These are phyloP conservation scores for Coffea eugenioides DNA, from an alignment of 257 asterid genomes.

Conservation along the genomic window DNA sequence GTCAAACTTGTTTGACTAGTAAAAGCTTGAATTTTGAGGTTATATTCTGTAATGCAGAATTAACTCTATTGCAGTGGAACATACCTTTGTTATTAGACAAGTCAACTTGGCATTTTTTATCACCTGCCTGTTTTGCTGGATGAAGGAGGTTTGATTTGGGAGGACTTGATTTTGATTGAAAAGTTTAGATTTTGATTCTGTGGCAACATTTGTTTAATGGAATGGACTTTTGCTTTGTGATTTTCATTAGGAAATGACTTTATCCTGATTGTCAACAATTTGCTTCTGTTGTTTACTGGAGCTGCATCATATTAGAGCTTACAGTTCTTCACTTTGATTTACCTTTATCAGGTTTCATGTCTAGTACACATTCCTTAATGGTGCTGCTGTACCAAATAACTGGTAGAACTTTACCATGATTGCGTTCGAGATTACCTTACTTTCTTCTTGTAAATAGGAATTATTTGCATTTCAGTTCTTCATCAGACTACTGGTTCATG, in stretches of 20 bases:
- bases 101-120: constrained; percentile 10
- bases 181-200: not conserved
- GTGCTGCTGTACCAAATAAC: not conserved
- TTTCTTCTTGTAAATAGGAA: not conserved
- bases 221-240: constrained; percentile 1
- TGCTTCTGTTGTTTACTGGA: not conserved
- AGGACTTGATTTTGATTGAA: not conserved
- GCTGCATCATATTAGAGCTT: not conserved
- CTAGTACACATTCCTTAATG: not conserved
- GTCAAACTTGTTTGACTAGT: constrained; percentile 5
- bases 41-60: not conserved
- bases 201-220: not conserved
- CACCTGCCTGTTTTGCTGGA: not conserved
- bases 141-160: not conserved
- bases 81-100: not conserved
- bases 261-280: not conserved
- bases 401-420: not conserved
- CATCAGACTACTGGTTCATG: not conserved
- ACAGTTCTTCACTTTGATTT: not conserved
- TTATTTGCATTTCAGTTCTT: not conserved
- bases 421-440: not conserved
- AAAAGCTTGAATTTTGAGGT: not conserved
- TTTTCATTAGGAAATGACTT: not conserved
- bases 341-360: not conserved
- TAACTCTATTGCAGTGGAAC: not conserved